Evolutionary conservation across 2,329 filamentous ascomycete genomes (phyloP), one percentile per base, ranked within the genome.

Genomic region (Fusarium irregulare): DNA sequence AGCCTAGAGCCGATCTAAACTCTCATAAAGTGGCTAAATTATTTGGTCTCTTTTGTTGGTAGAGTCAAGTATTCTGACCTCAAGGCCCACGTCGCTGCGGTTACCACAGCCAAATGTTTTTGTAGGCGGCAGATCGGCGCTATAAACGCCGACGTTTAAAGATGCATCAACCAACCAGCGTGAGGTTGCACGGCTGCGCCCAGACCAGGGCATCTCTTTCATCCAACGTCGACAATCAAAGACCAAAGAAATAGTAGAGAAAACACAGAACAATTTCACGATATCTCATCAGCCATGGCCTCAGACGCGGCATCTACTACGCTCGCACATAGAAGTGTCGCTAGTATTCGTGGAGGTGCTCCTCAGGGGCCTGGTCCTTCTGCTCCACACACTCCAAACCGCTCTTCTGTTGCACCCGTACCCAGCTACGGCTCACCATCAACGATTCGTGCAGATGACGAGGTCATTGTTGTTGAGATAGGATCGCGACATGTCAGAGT

Each of bases 391-490:
- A 93, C 91, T 11, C 90, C 88, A 59, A 78, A 86, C 70, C 82
- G 87, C 67, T 78, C 83, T 64, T 78, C 83, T 75, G 80, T 88
- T 73, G 77, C 89, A 32, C 82, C 88, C 50, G 77, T 89, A 32
- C 82, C 88, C 50, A 79, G 84, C 32, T 88, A 89, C 76, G 84
- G 88, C 71, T 87, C 87, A 47, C 83, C 89, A 70, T 87, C 89
- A 64, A 80, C 89, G 75, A 79, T 92, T 72, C 84, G 90, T 75
- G 83, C 91, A 75, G 94, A 97, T 74, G 96, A 99, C 76, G 96
- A 98, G 72, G 85, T 91, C 9, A 81, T 97, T 7, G 87, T 99
- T 44, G 84, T 98, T 54, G 94, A 98, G 78, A 79, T 98, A 37
- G 94, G 94, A 2, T 88, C 92, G 12, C 88, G 95, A 23, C 91